phyloP scores from a whole-genome alignment of 2,329 filamentous ascomycete genomes.

The Diaporthe vexans region DNA sequence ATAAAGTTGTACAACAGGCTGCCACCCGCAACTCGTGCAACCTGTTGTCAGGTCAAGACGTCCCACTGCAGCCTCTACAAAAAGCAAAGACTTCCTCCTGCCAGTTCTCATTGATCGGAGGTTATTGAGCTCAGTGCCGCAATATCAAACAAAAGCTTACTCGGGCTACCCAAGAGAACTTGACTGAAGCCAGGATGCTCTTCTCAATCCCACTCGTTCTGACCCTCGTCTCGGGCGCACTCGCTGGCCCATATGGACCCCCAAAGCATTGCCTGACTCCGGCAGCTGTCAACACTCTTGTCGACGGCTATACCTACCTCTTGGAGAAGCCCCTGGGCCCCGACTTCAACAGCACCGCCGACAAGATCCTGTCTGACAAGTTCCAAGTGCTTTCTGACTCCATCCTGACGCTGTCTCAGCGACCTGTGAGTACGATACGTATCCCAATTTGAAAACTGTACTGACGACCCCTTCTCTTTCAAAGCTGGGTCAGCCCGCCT shows the following conservation, averaged over 20 bases:
- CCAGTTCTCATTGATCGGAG: neutral
- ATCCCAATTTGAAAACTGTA: neutral
- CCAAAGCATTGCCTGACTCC: conserved; percentile 8
- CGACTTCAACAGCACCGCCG: conserved; percentile 39
- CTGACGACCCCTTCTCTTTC: neutral
- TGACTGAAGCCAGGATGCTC: neutral
- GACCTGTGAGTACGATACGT: conserved; percentile 22
- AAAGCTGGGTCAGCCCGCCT: conserved; percentile 40
- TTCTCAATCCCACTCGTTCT: conserved; percentile 7
- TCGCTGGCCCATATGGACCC: neutral
- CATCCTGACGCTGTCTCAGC: conserved; percentile 36
- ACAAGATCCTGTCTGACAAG: conserved; percentile 35
- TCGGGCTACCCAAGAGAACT: neutral
- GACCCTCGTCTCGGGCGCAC: conserved; percentile 3
- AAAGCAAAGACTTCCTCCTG: neutral
- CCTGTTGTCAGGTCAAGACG: neutral
- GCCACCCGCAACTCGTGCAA: neutral
- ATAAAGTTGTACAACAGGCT: conserved; percentile 6
- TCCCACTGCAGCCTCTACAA: conserved; percentile 14
- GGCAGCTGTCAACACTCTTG: conserved; percentile 14
- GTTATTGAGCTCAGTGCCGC: neutral
- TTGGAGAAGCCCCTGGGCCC: conserved; percentile 36
- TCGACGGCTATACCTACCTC: conserved; percentile 40
- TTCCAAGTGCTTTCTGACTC: conserved; percentile 38
- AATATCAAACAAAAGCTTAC: too few relatives aligned